phyloP scores from a whole-genome alignment of 306 rosid genomes.

The Citrullus amarus region DNA sequence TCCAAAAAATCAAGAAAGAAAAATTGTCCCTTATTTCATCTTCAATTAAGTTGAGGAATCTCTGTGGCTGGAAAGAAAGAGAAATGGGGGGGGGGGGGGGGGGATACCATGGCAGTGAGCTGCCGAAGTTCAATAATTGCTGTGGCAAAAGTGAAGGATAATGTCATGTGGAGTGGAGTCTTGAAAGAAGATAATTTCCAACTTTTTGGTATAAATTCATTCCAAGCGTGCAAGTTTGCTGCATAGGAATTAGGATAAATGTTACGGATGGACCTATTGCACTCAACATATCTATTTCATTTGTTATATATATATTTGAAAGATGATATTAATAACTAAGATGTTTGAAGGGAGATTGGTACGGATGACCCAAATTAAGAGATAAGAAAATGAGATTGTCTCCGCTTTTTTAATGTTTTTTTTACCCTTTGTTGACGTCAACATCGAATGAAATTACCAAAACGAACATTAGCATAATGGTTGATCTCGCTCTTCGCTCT shows the following conservation, averaged over 20 bases:
- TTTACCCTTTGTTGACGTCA: no score
- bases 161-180: neutral
- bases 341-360: no score
- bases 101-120: neutral
- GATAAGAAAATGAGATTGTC: no score
- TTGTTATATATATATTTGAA: no score
- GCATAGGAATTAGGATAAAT: neutral
- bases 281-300: neutral
- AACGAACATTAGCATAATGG: no score
- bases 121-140: neutral
- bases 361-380: no score
- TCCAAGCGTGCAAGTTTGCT: neutral
- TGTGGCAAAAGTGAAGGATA: neutral
- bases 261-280: neutral
- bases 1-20: no score
- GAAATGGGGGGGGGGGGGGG: neutral
- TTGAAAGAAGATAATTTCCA: neutral
- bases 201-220: neutral
- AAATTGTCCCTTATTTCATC: neutral
- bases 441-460: no score
- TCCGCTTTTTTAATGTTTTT: no score
- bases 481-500: no score
- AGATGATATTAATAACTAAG: no score
- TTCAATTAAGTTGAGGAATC: neutral
- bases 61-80: neutral